Evolutionary conservation across 169 alveolate genomes (phyloP).

Genomic region (Plasmodium sp.): DNA sequence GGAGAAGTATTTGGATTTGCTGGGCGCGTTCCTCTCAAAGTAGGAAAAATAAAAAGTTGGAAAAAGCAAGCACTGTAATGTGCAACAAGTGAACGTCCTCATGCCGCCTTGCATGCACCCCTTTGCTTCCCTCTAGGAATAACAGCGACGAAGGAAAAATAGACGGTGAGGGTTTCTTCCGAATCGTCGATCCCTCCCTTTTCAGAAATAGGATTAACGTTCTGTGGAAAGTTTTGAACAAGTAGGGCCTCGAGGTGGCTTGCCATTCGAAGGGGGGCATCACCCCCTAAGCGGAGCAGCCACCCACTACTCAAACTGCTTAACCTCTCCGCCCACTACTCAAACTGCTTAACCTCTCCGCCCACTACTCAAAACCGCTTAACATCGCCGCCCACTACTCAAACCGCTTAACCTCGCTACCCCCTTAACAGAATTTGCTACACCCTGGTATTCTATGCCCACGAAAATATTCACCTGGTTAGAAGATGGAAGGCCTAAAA

Average conservation of each 20-base stretch:
- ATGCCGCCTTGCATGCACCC: background rate
- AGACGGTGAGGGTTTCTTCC: constrained; percentile 43
- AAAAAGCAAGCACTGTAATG: background rate
- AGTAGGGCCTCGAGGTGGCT: background rate
- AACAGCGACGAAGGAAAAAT: constrained; percentile 15
- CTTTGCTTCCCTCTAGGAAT: background rate
- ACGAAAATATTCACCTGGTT: constrained; percentile 64
- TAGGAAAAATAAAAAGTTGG: background rate
- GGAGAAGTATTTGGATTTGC: constrained; percentile 44
- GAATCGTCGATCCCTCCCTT: constrained; percentile 18
- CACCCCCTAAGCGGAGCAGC: background rate
- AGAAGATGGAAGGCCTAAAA: background rate
- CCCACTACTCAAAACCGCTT: background rate
- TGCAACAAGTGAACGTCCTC: background rate
- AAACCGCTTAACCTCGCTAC: background rate
- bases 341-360: background rate
- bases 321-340: background rate
- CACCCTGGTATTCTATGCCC: constrained; percentile 15
- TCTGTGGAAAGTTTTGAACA: constrained; percentile 61
- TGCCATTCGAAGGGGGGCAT: background rate
- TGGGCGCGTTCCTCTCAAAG: constrained; percentile 33
- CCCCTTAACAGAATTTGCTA: constrained; percentile 29
- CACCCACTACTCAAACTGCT: background rate
- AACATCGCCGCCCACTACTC: background rate
- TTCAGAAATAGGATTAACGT: constrained; percentile 44